Evolutionary conservation across 768 basidiomycete genomes (phyloP).

Genomic region (Lactifluus pinguis): DNA sequence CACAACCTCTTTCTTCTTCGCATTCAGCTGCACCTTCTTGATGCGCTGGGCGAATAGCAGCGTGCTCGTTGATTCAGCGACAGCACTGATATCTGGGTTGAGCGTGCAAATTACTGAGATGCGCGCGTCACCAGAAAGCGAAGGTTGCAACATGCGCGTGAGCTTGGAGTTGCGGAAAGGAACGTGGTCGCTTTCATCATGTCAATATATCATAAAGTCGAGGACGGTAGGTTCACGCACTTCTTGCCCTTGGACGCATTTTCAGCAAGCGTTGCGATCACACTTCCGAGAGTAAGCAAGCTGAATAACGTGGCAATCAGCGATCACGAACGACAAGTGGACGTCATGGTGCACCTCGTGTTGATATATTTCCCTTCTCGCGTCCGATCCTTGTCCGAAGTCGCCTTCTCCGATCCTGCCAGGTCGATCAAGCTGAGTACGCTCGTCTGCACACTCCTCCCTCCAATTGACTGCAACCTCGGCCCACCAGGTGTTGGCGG

Average conservation of each 20-base stretch:
- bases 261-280: constrained; percentile 87
- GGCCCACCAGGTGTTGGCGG: constrained; percentile 52
- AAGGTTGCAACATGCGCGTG: constrained; percentile 90
- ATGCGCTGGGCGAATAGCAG: constrained; percentile 86
- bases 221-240: constrained; percentile 28
- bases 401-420: constrained; percentile 94
- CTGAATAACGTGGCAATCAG: constrained; percentile 31
- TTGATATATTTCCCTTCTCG: constrained; percentile 97
- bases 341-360: constrained; percentile 45
- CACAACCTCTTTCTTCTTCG: constrained; percentile 88
- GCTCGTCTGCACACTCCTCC: constrained; percentile 68
- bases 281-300: constrained; percentile 84
- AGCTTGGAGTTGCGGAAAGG: constrained; percentile 95
- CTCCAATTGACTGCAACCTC: constrained; percentile 65
- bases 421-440: constrained; percentile 87
- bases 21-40: constrained; percentile 83
- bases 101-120: constrained; percentile 96
- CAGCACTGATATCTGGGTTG: constrained; percentile 72
- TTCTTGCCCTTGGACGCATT: constrained; percentile 69
- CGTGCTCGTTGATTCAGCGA: constrained; percentile 82
- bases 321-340: not conserved
- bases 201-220: constrained; percentile 1
- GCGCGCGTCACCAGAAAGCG: constrained; percentile 87
- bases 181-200: constrained; percentile 63
- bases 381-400: constrained; percentile 91